phyloP scores from a whole-genome alignment of 495 filamentous ascomycete genomes.

The Talaromyces ruber region DNA sequence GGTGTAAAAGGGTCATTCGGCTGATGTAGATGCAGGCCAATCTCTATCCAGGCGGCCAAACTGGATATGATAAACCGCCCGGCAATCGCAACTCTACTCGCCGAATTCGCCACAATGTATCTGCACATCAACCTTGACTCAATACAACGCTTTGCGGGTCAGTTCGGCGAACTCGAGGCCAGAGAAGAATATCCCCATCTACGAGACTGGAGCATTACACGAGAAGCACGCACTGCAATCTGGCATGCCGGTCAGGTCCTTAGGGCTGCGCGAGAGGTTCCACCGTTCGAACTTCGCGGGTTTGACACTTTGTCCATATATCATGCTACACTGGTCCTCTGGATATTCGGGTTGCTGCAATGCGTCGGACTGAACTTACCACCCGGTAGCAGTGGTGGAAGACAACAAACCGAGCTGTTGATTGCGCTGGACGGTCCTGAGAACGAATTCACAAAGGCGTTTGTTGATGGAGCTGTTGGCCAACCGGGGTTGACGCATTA shows the following conservation, averaged over 20 bases:
- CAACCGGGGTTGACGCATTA: conserved; percentile 22
- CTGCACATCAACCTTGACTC: conserved; percentile 50
- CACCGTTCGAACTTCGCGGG: conserved; percentile 36
- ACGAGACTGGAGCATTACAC: conserved; percentile 38
- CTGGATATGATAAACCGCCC: conserved; percentile 2
- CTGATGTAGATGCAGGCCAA: not conserved
- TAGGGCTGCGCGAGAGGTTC: conserved; percentile 37
- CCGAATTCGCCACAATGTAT: conserved; percentile 46
- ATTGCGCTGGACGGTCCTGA: conserved; percentile 11
- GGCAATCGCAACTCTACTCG: conserved; percentile 23
- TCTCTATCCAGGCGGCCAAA: not conserved
- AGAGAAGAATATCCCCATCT: conserved; percentile 39
- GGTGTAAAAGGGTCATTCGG: not conserved
- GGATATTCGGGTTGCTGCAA: conserved; percentile 44
- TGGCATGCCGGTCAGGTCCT: conserved; percentile 56
- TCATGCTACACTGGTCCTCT: conserved; percentile 45
- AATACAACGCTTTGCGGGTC: conserved; percentile 52
- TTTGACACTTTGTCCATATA: conserved; percentile 50
- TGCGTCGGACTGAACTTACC: conserved; percentile 10
- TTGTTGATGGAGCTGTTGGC: conserved; percentile 19
- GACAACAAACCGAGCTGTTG: conserved; percentile 17
- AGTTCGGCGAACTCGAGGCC: conserved; percentile 49
- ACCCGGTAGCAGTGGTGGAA: conserved; percentile 12
- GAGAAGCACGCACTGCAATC: conserved; percentile 41
- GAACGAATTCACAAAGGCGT: conserved; percentile 22